A percentile compares a stretch with the other conserved stretches of the same genome.
phyloP scores from a whole-genome alignment of 495 filamentous ascomycete genomes.

The Parachaetomium inaequale region DNA sequence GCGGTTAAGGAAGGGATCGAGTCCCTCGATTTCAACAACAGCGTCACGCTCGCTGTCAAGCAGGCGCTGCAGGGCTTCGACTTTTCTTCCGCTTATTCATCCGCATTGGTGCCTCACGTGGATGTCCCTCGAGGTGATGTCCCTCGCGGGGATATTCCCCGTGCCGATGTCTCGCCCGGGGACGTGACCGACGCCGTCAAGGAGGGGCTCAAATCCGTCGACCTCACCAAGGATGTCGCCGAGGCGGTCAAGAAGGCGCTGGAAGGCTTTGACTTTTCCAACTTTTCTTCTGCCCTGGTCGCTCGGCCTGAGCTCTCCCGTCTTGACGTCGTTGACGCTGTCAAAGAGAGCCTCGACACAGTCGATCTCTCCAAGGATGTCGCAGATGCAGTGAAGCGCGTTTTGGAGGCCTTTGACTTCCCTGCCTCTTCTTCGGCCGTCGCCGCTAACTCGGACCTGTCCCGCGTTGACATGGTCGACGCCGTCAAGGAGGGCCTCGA shows the following conservation, averaged over 20 bases:
- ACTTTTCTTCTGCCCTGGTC: conserved; percentile 15
- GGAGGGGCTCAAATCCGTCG: conserved; percentile 13
- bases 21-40: conserved; percentile 22
- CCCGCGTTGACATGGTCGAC: conserved; percentile 20
- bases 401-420: conserved; percentile 24
- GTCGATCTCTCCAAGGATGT: conserved; percentile 19
- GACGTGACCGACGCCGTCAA: conserved; percentile 21
- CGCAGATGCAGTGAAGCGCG: conserved; percentile 22
- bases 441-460: conserved; percentile 13
- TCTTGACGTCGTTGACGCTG: conserved; percentile 27
- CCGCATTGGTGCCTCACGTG: conserved; percentile 18
- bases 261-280: conserved; percentile 14
- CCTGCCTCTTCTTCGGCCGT: conserved; percentile 1
- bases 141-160: conserved; percentile 13
- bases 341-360: conserved; percentile 29
- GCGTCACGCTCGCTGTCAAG: conserved; percentile 19
- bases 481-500: conserved; percentile 29
- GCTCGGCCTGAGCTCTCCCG: conserved; percentile 19
- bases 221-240: conserved; percentile 32
- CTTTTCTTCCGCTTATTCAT: conserved; percentile 19
- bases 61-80: conserved; percentile 25
- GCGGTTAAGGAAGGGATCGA: conserved; percentile 33
- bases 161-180: conserved; percentile 1
- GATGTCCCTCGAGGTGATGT: too few relatives aligned
- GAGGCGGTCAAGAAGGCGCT: conserved; percentile 28